Conservation (phyloP, 768 basidiomycete genomes). For the Lactifluus echinatus region DNA sequence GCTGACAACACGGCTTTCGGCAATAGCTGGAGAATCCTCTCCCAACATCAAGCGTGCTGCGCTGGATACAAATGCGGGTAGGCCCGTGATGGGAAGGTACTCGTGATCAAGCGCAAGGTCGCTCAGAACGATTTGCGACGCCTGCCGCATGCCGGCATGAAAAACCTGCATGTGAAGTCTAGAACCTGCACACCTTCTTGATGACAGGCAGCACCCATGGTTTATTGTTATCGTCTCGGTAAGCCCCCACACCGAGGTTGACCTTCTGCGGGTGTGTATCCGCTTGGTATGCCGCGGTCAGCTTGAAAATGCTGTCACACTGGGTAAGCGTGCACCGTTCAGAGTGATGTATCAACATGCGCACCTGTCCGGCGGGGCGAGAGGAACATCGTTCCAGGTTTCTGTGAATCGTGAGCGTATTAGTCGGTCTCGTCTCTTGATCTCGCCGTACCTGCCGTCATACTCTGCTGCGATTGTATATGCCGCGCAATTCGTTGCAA, state of each 20-base stretch:
- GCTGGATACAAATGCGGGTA: constrained; percentile 70
- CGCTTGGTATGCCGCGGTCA: constrained; percentile 82
- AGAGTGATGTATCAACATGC: constrained; percentile 10
- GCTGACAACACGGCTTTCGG: constrained; percentile 62
- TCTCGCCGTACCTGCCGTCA: constrained; percentile 40
- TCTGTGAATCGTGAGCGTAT: constrained; percentile 34
- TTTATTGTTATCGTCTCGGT: constrained; percentile 79
- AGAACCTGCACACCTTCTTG: constrained; percentile 51
- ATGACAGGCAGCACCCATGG: constrained; percentile 92
- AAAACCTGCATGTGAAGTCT: background rate
- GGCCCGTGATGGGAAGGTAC: constrained; percentile 85
- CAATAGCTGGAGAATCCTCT: constrained; percentile 55
- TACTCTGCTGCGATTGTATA: constrained; percentile 27
- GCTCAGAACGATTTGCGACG: constrained; percentile 57
- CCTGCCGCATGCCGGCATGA: constrained; percentile 36
- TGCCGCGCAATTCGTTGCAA: constrained; percentile 53
- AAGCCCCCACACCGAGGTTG: constrained; percentile 90
- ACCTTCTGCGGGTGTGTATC: constrained; percentile 71
- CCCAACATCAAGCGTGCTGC: constrained; percentile 83
- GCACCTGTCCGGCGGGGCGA: constrained; percentile 81
- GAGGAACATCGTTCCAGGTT: constrained; percentile 65
- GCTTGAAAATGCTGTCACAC: constrained; percentile 68
- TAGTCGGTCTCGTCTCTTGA: background rate
- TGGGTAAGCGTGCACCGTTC: constrained; percentile 8
- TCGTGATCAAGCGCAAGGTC: constrained; percentile 79